Conservation (phyloP, 352 stramenopile species). For the Globisporangium heterothallicum region DNA sequence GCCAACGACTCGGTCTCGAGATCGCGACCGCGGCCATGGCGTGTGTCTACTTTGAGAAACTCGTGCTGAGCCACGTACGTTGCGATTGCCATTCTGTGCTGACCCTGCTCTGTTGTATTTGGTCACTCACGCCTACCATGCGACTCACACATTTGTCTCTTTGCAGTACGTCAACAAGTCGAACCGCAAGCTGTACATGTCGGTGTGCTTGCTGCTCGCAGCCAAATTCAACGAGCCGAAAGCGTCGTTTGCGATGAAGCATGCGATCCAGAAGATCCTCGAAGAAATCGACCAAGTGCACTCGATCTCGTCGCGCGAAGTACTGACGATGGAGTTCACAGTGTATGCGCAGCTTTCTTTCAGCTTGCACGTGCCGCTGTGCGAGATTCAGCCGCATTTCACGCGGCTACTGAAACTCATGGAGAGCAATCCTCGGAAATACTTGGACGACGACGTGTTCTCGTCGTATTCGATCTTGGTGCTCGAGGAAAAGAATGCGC, state of each 20-base stretch:
- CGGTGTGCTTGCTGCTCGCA: constrained; percentile 92
- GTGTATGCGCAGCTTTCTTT: constrained; percentile 89
- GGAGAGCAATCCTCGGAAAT: constrained; percentile 88
- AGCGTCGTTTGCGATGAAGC: constrained; percentile 56
- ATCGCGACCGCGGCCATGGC: constrained; percentile 92
- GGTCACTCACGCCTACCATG: constrained; percentile 56
- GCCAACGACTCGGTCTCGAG: constrained; percentile 85
- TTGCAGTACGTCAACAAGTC: constrained; percentile 93
- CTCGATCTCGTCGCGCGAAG: constrained; percentile 73
- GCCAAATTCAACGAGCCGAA: constrained; percentile 91
- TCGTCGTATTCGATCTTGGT: constrained; percentile 64
- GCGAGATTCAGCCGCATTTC: constrained; percentile 84
- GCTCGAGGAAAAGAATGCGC: constrained; percentile 54
- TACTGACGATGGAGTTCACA: constrained; percentile 87
- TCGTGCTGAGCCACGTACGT: constrained; percentile 88
- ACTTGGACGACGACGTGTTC: constrained; percentile 85
- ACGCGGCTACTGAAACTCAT: constrained; percentile 77
- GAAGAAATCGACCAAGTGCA: constrained; percentile 76
- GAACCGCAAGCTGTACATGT: constrained; percentile 95
- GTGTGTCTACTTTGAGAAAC: constrained; percentile 96
- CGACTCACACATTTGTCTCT: constrained; percentile 29
- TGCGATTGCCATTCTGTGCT: too few species aligned
- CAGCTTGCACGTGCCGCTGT: constrained; percentile 75
- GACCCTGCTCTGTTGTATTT: too few species aligned
- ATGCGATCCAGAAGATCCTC: constrained; percentile 59